Evolutionary conservation across 2,329 filamentous ascomycete genomes (phyloP), one percentile per base, ranked within the genome.

Genomic region (Aspergillus sp.): DNA sequence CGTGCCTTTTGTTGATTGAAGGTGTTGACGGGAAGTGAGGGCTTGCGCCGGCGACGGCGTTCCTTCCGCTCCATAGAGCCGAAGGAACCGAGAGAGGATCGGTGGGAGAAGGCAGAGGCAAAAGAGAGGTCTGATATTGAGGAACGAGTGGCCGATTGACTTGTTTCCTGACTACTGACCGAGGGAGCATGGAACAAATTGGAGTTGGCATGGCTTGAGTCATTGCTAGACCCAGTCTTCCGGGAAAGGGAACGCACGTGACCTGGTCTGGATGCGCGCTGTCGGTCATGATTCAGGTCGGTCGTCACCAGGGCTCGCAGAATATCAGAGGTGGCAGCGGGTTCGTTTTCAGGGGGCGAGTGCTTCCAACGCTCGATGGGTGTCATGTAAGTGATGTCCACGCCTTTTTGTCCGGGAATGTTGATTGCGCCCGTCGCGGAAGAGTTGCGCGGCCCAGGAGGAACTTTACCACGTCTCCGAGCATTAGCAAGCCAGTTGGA

Each of bases 401-500:
- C 81, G 78, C 69, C 84, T 79, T 60, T 38, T 61, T 69, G 83
- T 54, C 68, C 80, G 10, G 91, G 90, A 58, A 96, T 93, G 64
- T 93, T 87, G 63, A 96, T 88, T 5, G 88, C 86, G 25, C 86
- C 84, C 49, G 89, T 79, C 66, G 89, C 86, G 1, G 91, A 90
- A 4, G 91, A 93, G 17, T 84, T 86, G 30, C 86, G 84, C 50
- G 86, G 87, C 2, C 69, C 62, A 60, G 85, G 81, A 51, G 88
- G 86, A 57, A 90, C 87, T 79, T 96, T 97, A 68, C 91, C 89
- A 63, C 92, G 85, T 59, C 92, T 87, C 47, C 92, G 87, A 59
- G 92, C 92, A 75, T 97, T 97, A 61, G 92, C 92, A 50, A 97
- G 86, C 92, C 92, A 97, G 73, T 96, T 96, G 10, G 89, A 89